Evolutionary conservation across 345 rosid species (phyloP).

Genomic region (Cochlearia excelsa): DNA sequence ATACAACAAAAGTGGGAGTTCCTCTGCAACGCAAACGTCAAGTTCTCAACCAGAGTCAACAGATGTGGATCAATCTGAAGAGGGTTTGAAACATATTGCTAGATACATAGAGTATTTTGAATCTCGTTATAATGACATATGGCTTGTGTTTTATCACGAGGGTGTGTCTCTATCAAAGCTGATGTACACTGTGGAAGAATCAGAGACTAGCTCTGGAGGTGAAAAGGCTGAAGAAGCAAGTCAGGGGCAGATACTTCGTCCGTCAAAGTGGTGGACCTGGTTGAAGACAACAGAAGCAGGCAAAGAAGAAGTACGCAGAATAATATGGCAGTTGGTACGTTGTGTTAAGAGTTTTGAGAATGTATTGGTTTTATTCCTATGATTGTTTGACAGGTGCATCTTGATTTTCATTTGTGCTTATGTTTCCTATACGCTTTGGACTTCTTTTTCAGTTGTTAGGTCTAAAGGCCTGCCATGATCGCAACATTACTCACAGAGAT

Average conservation of each 20-base stretch:
- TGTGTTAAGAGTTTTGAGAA: constrained; percentile 20
- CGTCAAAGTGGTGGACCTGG: constrained; percentile 98
- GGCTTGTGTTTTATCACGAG: constrained; percentile 92
- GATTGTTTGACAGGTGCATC: constrained; percentile 15
- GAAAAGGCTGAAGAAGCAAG: constrained; percentile 56
- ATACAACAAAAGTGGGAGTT: constrained; percentile 47
- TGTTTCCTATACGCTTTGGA: background rate
- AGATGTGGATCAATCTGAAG: constrained; percentile 47
- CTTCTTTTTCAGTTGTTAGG: constrained; percentile 62
- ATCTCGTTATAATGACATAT: constrained; percentile 80
- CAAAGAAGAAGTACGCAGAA: constrained; percentile 76
- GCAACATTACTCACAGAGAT: constrained; percentile 92
- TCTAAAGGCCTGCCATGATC: constrained; percentile 87
- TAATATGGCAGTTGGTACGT: constrained; percentile 82
- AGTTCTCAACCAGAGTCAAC: constrained; percentile 39
- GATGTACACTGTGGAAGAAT: constrained; percentile 69
- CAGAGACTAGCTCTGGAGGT: constrained; percentile 37
- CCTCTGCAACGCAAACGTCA: constrained; percentile 35
- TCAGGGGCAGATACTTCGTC: constrained; percentile 58
- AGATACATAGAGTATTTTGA: constrained; percentile 92
- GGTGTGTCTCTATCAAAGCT: constrained; percentile 84
- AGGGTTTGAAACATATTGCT: constrained; percentile 84
- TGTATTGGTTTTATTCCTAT: constrained; percentile 18
- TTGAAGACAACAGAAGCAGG: constrained; percentile 83
- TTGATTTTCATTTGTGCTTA: constrained; percentile 6